Evolutionary conservation across 1,284 basidiomycete genomes (phyloP).

Genomic region (Cryptococcus sp.): DNA sequence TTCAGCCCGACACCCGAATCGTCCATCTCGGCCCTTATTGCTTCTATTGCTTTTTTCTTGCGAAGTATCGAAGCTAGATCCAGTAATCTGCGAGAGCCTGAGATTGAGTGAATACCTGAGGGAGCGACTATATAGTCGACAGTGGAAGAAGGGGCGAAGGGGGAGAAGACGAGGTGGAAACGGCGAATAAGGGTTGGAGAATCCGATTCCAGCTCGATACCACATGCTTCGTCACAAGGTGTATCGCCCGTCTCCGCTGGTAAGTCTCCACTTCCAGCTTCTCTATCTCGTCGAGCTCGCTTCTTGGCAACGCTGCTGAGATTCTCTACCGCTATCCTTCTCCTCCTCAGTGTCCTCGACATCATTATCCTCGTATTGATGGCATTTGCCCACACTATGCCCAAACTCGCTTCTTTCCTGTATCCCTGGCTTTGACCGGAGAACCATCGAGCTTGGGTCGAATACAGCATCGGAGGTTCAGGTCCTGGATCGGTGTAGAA

Average conservation of each 20-base stretch:
- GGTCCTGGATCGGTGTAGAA: slow-evolving; percentile 15
- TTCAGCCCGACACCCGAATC: neutral
- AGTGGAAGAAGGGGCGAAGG: slow-evolving; percentile 56
- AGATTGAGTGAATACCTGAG: slow-evolving; percentile 53
- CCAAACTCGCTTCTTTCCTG: slow-evolving; percentile 73
- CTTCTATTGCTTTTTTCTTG: neutral
- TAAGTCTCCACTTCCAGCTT: neutral
- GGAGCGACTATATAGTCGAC: slow-evolving; percentile 68
- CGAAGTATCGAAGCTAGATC: neutral
- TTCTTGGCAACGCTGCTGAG: slow-evolving; percentile 4
- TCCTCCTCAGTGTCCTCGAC: slow-evolving; percentile 65
- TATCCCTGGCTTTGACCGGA: slow-evolving; percentile 55
- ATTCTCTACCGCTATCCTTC: slow-evolving; percentile 52
- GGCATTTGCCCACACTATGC: slow-evolving; percentile 86
- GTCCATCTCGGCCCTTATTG: neutral
- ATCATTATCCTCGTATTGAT: slow-evolving; percentile 79
- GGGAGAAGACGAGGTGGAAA: slow-evolving; percentile 67
- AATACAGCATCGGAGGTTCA: slow-evolving; percentile 55
- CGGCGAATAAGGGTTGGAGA: slow-evolving; percentile 33
- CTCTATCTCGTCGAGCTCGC: slow-evolving; percentile 3
- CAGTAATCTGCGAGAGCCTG: neutral
- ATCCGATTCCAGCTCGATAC: neutral
- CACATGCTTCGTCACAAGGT: slow-evolving; percentile 37
- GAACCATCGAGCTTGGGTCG: slow-evolving; percentile 72
- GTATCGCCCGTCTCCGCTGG: slow-evolving; percentile 19